Base-by-base conservation (phyloP, 192 early-diverging fungal species). In the Funneliformis geosporum region DNA sequence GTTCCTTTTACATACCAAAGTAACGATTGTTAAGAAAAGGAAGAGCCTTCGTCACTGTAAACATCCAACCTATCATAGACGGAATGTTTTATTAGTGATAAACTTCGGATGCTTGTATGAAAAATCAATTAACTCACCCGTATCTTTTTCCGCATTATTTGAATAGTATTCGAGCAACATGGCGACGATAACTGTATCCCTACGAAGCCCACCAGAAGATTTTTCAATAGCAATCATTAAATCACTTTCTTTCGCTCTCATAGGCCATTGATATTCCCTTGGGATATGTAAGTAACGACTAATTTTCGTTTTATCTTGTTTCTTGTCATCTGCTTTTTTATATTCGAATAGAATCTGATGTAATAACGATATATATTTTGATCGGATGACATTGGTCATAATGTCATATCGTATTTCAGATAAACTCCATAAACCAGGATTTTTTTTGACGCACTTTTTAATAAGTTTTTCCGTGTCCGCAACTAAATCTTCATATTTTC, bases 161-260 rank as follows among this genome's bases (percentile, higher is more conserved):
- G 62, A 64, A 64, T 64, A 64, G 27, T 64, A 64, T 64, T 64
- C 62, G 4, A 64, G 62, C 11, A 64, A 64, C n/a, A 64, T 27
- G 8, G n/a, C 27, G 0, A 64, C 12, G 23, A 64, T 64, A 60
- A 16, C n/a, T 16, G 8, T 60, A 14, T 60, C 18, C 27, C 7
- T 64, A 27, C 27, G 62, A 12, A 27, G n/a, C 8, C 7, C 27
- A 12, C 25, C 61, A 0, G 62, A 64, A 64, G 4, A 60, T n/a
- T 60, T 64, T 64, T 64, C 25, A 28, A 64, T 28, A 12, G 62
- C 62, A 27, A 64, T 14, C 25, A 27, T 8, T 11, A 64, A 64
- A 64, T 64, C 62, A 64, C 10, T 64, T 64, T 27, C 12, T 18
- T 64, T 64, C 25, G 6, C 25, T 60, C 5, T 16, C 5, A n/a